A percentile compares a stretch with the other conserved stretches of the same genome.
Conservation (phyloP, 257 asterid genomes). For the Solanum verrucosum region DNA sequence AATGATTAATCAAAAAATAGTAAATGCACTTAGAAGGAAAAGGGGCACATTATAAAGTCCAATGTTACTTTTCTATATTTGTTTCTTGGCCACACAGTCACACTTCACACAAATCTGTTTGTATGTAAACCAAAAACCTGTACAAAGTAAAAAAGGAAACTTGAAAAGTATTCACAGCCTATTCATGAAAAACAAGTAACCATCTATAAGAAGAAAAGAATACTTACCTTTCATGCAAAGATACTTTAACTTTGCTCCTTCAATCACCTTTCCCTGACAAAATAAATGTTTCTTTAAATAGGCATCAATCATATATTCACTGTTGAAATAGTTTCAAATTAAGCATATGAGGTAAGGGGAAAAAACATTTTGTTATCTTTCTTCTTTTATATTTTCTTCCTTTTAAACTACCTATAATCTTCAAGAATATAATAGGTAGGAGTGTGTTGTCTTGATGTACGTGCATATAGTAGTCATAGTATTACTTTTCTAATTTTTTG, state of each 20-base stretch:
- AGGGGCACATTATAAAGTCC: not conserved
- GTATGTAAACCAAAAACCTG: not conserved
- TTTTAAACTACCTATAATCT: not conserved
- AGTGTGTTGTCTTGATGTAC: not conserved
- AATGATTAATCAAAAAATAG: too few relatives aligned
- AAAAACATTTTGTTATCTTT: not conserved
- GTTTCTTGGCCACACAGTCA: not conserved
- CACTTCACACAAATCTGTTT: not conserved
- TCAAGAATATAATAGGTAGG: not conserved
- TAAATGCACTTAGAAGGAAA: too few relatives aligned
- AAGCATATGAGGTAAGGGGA: constrained; percentile 46
- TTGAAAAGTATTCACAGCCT: not conserved
- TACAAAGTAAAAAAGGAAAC: not conserved
- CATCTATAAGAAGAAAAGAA: constrained; percentile 37
- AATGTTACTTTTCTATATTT: not conserved
- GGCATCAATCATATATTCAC: not conserved
- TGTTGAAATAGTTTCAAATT: not conserved
- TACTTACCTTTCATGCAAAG: constrained; percentile 48
- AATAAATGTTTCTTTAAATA: constrained; percentile 21
- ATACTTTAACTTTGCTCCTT: constrained; percentile 21
- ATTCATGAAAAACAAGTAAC: not conserved
- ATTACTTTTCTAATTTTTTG: too few relatives aligned
- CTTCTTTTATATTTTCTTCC: not conserved
- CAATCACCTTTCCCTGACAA: constrained; percentile 1
- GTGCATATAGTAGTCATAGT: not conserved